Percentiles rank a stretch among this genome's conserved stretches.
phyloP scores from a whole-genome alignment of 2,329 filamentous ascomycete genomes.

The Metarhizium album region DNA sequence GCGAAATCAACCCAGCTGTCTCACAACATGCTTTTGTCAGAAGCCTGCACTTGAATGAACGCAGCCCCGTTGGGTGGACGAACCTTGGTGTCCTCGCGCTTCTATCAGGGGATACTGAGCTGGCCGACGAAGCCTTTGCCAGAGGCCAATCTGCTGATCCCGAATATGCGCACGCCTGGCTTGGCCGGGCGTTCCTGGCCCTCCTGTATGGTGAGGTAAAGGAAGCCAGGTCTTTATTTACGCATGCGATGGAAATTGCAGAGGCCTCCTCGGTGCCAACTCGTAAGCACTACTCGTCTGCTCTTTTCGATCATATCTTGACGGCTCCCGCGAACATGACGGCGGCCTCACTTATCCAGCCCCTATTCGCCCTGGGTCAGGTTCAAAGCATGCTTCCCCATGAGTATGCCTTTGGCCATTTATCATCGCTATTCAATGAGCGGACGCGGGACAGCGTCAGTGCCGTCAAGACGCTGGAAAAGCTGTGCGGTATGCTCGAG shows the following conservation, averaged over 20 bases:
- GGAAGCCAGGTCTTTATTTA: constrained; percentile 78
- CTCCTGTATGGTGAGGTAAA: constrained; percentile 60
- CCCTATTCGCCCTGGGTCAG: constrained; percentile 81
- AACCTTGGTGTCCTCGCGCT: constrained; percentile 84
- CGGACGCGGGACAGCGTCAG: constrained; percentile 58
- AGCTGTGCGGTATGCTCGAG: constrained; percentile 61
- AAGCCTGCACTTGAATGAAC: constrained; percentile 85
- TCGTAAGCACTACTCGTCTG: constrained; percentile 68
- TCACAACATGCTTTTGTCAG: constrained; percentile 89
- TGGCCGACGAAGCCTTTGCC: constrained; percentile 87
- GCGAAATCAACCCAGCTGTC: constrained; percentile 72
- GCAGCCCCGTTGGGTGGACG: constrained; percentile 76
- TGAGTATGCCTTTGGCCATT: constrained; percentile 63
- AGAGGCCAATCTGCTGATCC: constrained; percentile 89
- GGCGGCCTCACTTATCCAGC: constrained; percentile 63
- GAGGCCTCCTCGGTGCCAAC: constrained; percentile 63
- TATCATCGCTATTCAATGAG: constrained; percentile 73
- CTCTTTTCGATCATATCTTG: constrained; percentile 73
- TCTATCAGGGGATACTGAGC: constrained; percentile 67
- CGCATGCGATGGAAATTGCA: constrained; percentile 87
- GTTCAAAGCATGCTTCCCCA: constrained; percentile 59
- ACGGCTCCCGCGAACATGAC: constrained; percentile 38
- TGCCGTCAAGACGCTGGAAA: constrained; percentile 53
- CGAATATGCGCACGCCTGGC: constrained; percentile 86
- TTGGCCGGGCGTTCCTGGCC: constrained; percentile 83